Evolutionary conservation across 371 early-diverging fungal genomes (phyloP).

Genomic region (Circinella umbellata): DNA sequence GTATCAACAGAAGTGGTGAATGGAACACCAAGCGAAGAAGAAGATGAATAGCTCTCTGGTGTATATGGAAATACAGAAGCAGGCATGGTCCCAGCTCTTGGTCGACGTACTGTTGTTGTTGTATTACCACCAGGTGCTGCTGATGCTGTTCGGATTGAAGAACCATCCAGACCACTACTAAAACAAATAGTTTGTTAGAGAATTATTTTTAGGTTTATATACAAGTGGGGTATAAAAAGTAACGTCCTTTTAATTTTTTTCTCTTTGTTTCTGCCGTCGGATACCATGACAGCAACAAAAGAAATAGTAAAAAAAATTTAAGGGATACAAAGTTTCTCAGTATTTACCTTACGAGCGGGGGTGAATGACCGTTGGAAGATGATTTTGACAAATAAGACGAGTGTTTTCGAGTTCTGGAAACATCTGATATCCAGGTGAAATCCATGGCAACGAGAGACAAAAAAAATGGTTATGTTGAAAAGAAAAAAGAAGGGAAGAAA

Average conservation of each 20-base stretch:
- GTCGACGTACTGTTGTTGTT: conserved; percentile 23
- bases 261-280: not conserved
- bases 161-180: not conserved
- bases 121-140: conserved; percentile 1
- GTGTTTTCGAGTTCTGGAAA: conserved; percentile 25
- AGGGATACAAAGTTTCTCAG: not conserved
- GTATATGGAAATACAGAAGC: conserved; percentile 15
- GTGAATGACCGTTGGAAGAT: conserved; percentile 5
- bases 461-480: conserved; percentile 12
- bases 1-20: conserved; percentile 15
- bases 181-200: not conserved
- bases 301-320: not conserved
- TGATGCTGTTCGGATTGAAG: not conserved
- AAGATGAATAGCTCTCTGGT: not conserved
- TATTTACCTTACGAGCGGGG: conserved; percentile 13
- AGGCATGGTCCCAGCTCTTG: conserved; percentile 54
- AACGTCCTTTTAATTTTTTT: too few relatives aligned
- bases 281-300: conserved; percentile 8
- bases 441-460: conserved; percentile 20
- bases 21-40: conserved; percentile 8
- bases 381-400: conserved; percentile 13
- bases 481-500: conserved; percentile 14
- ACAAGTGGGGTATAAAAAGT: too few relatives aligned
- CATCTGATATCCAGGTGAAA: conserved; percentile 26
- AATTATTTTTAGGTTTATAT: too few relatives aligned